Percentiles rank a stretch among this genome's conserved stretches.
Conservation (phyloP, 2,329 filamentous ascomycete species). For the Ophiocordyceps camponoti-saundersi region DNA sequence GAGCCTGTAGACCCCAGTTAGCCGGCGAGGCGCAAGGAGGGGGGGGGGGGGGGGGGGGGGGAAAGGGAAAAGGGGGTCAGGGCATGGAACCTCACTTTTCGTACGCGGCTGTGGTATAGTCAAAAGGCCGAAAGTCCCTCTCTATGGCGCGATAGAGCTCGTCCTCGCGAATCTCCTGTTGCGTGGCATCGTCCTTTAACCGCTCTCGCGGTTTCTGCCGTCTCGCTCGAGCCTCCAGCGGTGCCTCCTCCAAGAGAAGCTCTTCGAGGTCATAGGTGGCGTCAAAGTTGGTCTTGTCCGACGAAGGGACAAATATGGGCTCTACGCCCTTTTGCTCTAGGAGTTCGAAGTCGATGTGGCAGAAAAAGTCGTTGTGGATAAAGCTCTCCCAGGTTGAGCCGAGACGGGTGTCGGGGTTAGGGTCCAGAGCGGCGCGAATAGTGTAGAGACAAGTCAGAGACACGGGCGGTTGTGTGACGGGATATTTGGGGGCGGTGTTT, state of each 20-base stretch:
- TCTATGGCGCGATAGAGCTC: constrained; percentile 92
- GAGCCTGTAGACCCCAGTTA: constrained; percentile 15
- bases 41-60: too few relatives aligned
- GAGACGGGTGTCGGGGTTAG: constrained; percentile 64
- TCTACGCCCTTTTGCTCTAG: constrained; percentile 77
- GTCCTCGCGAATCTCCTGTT: constrained; percentile 86
- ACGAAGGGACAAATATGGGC: constrained; percentile 82
- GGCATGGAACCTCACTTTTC: constrained; percentile 45
- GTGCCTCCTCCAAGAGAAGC: constrained; percentile 81
- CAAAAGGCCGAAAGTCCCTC: constrained; percentile 82
- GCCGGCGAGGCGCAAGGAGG: neutral
- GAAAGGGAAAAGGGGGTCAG: too few relatives aligned
- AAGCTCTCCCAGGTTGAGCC: constrained; percentile 80
- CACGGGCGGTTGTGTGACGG: constrained; percentile 83
- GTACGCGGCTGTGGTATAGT: constrained; percentile 75
- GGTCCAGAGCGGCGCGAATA: constrained; percentile 68
- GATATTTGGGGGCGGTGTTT: constrained; percentile 69
- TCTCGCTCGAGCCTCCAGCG: constrained; percentile 77
- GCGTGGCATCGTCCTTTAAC: constrained; percentile 84
- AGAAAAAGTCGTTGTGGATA: constrained; percentile 78
- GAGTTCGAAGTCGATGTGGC: constrained; percentile 64
- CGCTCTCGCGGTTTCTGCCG: constrained; percentile 87
- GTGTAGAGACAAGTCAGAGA: constrained; percentile 78
- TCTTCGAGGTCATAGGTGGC: constrained; percentile 96
- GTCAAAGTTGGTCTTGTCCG: constrained; percentile 98